phyloP scores from a whole-genome alignment of 495 filamentous ascomycete genomes.

The Aspergillus kassunensis region DNA sequence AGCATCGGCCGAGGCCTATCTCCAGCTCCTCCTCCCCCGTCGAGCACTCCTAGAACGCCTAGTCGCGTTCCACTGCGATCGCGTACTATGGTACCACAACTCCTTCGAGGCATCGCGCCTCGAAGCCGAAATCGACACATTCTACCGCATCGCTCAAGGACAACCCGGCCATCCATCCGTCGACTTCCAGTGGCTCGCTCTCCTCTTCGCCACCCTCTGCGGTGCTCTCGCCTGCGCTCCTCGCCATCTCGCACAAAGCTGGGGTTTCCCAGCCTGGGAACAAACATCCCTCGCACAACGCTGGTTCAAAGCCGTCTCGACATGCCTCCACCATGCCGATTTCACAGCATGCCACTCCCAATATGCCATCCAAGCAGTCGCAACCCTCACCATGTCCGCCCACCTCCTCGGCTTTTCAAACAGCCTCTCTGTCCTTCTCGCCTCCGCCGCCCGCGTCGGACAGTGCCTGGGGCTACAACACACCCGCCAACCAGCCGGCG shows the following conservation, averaged over 20 bases:
- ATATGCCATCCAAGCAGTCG: constrained; percentile 42
- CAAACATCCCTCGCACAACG: neutral
- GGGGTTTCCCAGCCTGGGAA: neutral
- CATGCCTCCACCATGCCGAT: constrained; percentile 1
- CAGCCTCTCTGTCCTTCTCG: constrained; percentile 36
- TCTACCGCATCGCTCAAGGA: neutral
- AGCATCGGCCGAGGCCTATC: neutral
- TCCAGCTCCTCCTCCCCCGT: neutral
- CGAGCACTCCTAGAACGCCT: neutral
- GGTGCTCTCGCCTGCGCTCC: constrained; percentile 1
- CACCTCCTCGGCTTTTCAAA: constrained; percentile 45
- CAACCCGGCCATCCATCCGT: neutral
- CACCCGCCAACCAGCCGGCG: constrained; percentile 24
- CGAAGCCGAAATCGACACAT: neutral
- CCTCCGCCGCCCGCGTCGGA: constrained; percentile 36
- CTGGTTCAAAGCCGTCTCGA: constrained; percentile 6
- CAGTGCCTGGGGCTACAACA: constrained; percentile 36
- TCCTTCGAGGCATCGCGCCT: neutral
- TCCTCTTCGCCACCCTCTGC: constrained; percentile 3
- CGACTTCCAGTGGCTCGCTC: constrained; percentile 3
- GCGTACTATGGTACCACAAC: constrained; percentile 6
- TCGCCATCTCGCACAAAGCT: neutral
- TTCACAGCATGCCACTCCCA: constrained; percentile 18
- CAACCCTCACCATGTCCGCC: constrained; percentile 41
- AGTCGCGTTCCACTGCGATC: constrained; percentile 1